Conservation (phyloP, 768 basidiomycete genomes). For the Boletus rubescentipes region DNA sequence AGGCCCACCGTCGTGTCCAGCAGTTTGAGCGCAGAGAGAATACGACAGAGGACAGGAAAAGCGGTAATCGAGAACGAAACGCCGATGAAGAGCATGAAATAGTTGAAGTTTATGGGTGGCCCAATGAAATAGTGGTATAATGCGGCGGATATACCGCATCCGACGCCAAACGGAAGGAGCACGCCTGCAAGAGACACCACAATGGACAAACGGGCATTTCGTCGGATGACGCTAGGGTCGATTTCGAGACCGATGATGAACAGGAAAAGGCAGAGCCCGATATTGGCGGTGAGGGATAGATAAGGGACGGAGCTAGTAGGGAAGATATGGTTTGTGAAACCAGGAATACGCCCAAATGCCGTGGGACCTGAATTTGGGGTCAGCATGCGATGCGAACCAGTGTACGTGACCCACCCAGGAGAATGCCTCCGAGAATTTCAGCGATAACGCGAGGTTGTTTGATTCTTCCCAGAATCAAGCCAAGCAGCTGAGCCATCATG, state of each 20-base stretch:
- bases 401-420: constrained; percentile 55
- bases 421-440: constrained; percentile 87
- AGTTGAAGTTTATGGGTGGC: constrained; percentile 58
- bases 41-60: constrained; percentile 87
- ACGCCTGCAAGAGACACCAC: constrained; percentile 81
- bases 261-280: constrained; percentile 85
- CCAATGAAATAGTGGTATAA: constrained; percentile 76
- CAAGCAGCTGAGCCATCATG: constrained; percentile 77
- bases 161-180: constrained; percentile 82
- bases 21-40: constrained; percentile 86
- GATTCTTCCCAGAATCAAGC: constrained; percentile 60
- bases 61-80: constrained; percentile 90
- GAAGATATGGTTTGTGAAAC: constrained; percentile 86
- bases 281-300: constrained; percentile 84
- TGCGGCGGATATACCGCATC: constrained; percentile 70
- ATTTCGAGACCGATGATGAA: constrained; percentile 95
- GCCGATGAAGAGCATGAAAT: constrained; percentile 94
- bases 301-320: constrained; percentile 67
- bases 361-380: constrained; percentile 39
- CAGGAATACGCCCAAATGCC: constrained; percentile 77
- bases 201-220: constrained; percentile 64
- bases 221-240: constrained; percentile 74
- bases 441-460: constrained; percentile 92
- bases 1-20: constrained; percentile 92
- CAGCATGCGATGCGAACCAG: constrained; percentile 60